Evolutionary conservation across 805 yeast species (phyloP), one percentile per base, ranked within the genome.

Genomic region (Torulaspora indica): DNA sequence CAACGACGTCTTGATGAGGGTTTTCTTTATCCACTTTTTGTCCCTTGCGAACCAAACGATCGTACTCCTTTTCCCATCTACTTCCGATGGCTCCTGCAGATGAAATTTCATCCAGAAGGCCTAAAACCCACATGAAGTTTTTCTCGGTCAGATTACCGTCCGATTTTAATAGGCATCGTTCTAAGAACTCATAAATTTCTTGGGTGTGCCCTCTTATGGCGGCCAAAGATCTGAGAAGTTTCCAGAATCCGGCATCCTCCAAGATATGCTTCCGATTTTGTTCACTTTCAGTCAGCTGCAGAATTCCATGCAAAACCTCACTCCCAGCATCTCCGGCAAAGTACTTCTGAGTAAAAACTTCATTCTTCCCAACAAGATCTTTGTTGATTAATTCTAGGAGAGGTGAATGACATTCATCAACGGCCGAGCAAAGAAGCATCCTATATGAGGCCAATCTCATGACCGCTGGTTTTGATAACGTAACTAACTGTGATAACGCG

Each of bases 81-180:
- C 86, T 80, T 5, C 88, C 91, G 42, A 82, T 69, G 0, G 93
- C 88, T 7, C 95, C 95, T 37, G 82, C 77, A 1, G 91, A 84
- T 0, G 93, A 83, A 13, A 85, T 74, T 52, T 85, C 95, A 63
- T 85, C 95, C 25, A 85, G 62, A 8, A 85, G 63, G 0, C 91
- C 93, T 29, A 85, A 68, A 8, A 85, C 62, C 52, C 78, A 73
- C 76, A 84, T 76, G 53, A 77, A 84, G 53, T 82, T 84, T 1
- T 63, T 59, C 5, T 71, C 67, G 13, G 68, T 70, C 25, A 82
- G 67, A 8, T 69, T 64, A 1, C 57, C 52, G 54, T 40, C 53
- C 39, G 28, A 57, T 42, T 14, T 59, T 58, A 24, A 75, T 51
- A 60, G 36, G 4, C 78, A 54, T 1, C 64, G 57, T 31, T 73